These are phyloP conservation scores for Ogataea wickerhamii DNA, from an alignment of 805 yeast species.

Conservation along the genomic window DNA sequence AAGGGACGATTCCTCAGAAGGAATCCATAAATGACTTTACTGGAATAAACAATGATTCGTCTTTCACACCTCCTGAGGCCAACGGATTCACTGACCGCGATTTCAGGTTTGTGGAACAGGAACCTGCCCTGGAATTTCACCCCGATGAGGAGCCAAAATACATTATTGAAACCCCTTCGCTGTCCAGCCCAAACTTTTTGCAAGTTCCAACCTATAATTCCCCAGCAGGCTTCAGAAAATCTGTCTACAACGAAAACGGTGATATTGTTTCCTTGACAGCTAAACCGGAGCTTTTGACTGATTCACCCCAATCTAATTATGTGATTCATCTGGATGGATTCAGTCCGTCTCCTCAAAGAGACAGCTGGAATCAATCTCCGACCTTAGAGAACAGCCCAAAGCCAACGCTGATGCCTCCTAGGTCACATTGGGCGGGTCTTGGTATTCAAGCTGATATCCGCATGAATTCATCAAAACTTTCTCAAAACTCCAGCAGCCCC, in stretches of 20 bases:
- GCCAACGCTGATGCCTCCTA: slow-evolving; percentile 1
- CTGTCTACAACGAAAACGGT: slow-evolving; percentile 7
- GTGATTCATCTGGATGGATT: slow-evolving; percentile 15
- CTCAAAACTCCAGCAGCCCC: slow-evolving; percentile 9
- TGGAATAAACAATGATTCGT: neutral
- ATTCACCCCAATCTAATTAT: slow-evolving; percentile 9
- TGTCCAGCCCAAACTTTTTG: slow-evolving; percentile 1
- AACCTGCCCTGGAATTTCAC: slow-evolving; percentile 14
- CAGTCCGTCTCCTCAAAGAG: slow-evolving; percentile 18
- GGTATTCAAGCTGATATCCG: neutral
- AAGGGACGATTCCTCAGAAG: neutral
- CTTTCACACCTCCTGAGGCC: slow-evolving; percentile 17
- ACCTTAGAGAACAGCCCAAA: neutral
- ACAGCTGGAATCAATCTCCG: neutral
- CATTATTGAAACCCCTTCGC: slow-evolving; percentile 3
- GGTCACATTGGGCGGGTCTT: neutral
- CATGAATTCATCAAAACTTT: no score
- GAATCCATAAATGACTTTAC: neutral
- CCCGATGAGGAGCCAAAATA: slow-evolving; percentile 9
- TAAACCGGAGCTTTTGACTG: slow-evolving; percentile 4
- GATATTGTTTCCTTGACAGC: neutral
- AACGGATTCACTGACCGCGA: slow-evolving; percentile 19
- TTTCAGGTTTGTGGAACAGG: slow-evolving; percentile 1
- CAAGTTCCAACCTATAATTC: slow-evolving; percentile 15
- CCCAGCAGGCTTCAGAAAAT: slow-evolving; percentile 11